Conservation (phyloP, 257 asterid species). For the Handroanthus guayacan region DNA sequence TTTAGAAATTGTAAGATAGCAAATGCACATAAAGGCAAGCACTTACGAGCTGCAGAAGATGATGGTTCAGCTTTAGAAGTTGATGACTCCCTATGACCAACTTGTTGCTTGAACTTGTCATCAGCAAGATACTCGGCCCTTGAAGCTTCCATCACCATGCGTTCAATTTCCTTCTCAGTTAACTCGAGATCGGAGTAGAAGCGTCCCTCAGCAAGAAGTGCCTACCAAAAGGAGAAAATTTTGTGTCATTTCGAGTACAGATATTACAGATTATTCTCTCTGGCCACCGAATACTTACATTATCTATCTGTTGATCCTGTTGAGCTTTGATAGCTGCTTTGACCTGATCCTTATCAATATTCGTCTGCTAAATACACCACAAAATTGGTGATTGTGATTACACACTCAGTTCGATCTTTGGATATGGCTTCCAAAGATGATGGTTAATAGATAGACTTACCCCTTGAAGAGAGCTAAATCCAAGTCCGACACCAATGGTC, state of each 20-base stretch:
- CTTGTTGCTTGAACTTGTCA: conserved; percentile 69
- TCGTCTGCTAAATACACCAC: conserved; percentile 53
- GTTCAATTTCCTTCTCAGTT: conserved; percentile 95
- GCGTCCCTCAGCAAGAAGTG: conserved; percentile 97
- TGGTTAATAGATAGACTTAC: conserved; percentile 49
- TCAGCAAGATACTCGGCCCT: conserved; percentile 87
- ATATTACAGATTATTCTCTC: background rate
- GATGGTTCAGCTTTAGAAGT: conserved; percentile 96
- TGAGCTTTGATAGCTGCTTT: conserved; percentile 99
- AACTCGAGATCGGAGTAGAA: conserved; percentile 97
- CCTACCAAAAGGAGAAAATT: conserved; percentile 51
- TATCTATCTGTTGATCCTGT: conserved; percentile 98
- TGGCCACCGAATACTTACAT: conserved; percentile 48
- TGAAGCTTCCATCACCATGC: conserved; percentile 98
- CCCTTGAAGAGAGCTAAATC: conserved; percentile 90
- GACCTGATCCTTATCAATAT: conserved; percentile 83
- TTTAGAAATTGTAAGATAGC: background rate
- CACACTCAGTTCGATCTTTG: background rate
- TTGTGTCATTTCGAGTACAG: conserved; percentile 18
- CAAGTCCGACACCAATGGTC: conserved; percentile 92
- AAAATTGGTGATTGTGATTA: background rate
- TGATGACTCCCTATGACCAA: conserved; percentile 73
- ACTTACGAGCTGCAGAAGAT: conserved; percentile 96
- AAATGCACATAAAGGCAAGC: conserved; percentile 13
- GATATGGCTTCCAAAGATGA: background rate